Evolutionary conservation across 176 grass and related monocot species (phyloP), one percentile per base, ranked within the genome.

Genomic region (Aegilops sharonensis): DNA sequence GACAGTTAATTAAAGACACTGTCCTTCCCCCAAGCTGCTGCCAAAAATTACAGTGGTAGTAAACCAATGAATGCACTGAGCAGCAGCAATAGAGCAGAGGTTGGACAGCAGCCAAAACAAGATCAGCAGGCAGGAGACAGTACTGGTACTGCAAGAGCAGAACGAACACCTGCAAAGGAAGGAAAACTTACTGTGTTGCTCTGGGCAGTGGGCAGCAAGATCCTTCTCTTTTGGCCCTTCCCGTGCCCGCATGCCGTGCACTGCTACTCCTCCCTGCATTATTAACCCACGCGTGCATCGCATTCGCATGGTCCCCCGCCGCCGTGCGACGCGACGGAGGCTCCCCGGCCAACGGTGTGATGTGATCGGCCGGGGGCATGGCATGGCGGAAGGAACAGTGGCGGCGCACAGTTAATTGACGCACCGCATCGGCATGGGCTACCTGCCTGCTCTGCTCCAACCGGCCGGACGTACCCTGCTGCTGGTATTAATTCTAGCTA

Each of bases 161-260:
- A 88, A 69, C 50, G 69, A 23, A 50, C 72, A 63, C 54, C 54
- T 57, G 17, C 37, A 39, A 40, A 3, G 39, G 39, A 9, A 63
- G 43, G 74, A 52, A 72, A 60, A 36, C 79, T 62, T 29, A 72
- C 50, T 6, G 61, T 48, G 18, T 57, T 57, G 1, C 54, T 52
- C 42, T 67, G 72, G 29, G 43, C 43, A 42, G 2, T 5, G 45
- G 45, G 50, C 50, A 54, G 63, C 64, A 77, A 54, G 88, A 77
- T 78, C 23, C 83, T 82, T 90, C 83, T 86, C 15, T 78, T 86
- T 86, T 82, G 83, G 88, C 78, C n/a, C 25, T 71, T 86, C 3
- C 54, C 15, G 54, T 21, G 54, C 54, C 54, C 17, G 54, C 54
- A 57, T 57, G 54, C 54, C 54, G 54, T 20, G 18, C 0, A 50